Percentiles rank a stretch among this genome's conserved stretches.
Evolutionary conservation across 805 yeast genomes (phyloP).

Genomic region (Lachancea sp.): DNA sequence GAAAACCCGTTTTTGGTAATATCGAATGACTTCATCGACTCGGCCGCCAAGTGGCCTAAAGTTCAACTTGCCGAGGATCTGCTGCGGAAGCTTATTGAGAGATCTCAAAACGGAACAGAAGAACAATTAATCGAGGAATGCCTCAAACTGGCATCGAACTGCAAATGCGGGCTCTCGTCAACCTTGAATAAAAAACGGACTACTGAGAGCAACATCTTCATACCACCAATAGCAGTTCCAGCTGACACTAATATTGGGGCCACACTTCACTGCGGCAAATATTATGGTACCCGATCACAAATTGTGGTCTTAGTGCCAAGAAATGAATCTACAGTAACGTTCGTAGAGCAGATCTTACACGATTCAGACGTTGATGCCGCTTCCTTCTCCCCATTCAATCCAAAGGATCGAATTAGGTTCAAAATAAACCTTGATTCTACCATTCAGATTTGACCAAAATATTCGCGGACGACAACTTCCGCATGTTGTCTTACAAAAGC

Average conservation of each 20-base stretch:
- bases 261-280: conserved; percentile 41
- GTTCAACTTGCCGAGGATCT: conserved; percentile 48
- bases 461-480: conserved; percentile 29
- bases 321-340: conserved; percentile 42
- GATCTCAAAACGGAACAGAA: conserved; percentile 23
- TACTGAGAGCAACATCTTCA: conserved; percentile 12
- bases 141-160: conserved; percentile 48
- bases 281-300: conserved; percentile 85
- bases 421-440: conserved; percentile 16
- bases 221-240: conserved; percentile 55
- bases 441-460: conserved; percentile 6
- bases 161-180: conserved; percentile 9
- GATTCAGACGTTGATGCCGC: conserved; percentile 36
- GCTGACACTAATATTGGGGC: conserved; percentile 28
- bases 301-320: conserved; percentile 61
- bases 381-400: conserved; percentile 16
- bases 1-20: conserved; percentile 19
- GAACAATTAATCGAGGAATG: conserved; percentile 44
- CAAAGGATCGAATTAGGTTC: conserved; percentile 20
- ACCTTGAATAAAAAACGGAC: not conserved
- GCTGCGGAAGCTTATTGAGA: conserved; percentile 33
- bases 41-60: conserved; percentile 56
- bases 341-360: conserved; percentile 57
- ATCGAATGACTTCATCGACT: conserved; percentile 30
- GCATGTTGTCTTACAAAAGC: conserved; percentile 57